Evolutionary conservation across 2,329 filamentous ascomycete genomes (phyloP).

Genomic region (Fusarium sp.): DNA sequence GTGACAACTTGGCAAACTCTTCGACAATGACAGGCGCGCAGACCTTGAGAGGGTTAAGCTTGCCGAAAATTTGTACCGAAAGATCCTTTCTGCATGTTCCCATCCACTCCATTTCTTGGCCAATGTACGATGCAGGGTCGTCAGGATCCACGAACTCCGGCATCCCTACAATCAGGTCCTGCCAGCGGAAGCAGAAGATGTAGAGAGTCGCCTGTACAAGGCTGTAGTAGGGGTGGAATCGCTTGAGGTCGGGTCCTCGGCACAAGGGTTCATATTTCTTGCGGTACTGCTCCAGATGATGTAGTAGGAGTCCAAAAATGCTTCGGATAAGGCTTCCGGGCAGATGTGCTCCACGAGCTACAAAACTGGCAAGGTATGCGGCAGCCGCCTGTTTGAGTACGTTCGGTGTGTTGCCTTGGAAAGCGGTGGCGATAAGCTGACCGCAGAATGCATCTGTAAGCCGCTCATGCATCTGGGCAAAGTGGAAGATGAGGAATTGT

Average conservation of each 20-base stretch:
- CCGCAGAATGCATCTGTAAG: constrained; percentile 87
- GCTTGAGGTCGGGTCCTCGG: constrained; percentile 85
- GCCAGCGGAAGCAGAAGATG: constrained; percentile 98
- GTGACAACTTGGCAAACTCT: constrained; percentile 89
- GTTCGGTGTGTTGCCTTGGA: constrained; percentile 74
- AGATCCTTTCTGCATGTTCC: constrained; percentile 79
- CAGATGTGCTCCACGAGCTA: constrained; percentile 88
- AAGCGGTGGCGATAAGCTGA: constrained; percentile 67
- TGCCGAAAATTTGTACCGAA: constrained; percentile 82
- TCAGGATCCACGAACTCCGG: constrained; percentile 72
- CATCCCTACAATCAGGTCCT: constrained; percentile 79
- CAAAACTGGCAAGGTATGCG: constrained; percentile 94
- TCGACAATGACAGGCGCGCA: constrained; percentile 91
- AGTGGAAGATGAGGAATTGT: constrained; percentile 96
- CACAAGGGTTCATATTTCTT: constrained; percentile 78
- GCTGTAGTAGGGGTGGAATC: constrained; percentile 87
- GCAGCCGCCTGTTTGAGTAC: constrained; percentile 86
- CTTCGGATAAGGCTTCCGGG: constrained; percentile 80
- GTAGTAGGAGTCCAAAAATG: constrained; percentile 83
- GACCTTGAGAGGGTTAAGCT: constrained; percentile 94
- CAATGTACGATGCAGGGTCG: constrained; percentile 70
- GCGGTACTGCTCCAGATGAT: constrained; percentile 82
- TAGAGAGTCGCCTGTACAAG: constrained; percentile 91
- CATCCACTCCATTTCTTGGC: constrained; percentile 83
- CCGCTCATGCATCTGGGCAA: constrained; percentile 82